Evolutionary conservation across 305 asterid genomes (phyloP), one percentile per base, ranked within the genome.

Genomic region (Solanum chacoense): DNA sequence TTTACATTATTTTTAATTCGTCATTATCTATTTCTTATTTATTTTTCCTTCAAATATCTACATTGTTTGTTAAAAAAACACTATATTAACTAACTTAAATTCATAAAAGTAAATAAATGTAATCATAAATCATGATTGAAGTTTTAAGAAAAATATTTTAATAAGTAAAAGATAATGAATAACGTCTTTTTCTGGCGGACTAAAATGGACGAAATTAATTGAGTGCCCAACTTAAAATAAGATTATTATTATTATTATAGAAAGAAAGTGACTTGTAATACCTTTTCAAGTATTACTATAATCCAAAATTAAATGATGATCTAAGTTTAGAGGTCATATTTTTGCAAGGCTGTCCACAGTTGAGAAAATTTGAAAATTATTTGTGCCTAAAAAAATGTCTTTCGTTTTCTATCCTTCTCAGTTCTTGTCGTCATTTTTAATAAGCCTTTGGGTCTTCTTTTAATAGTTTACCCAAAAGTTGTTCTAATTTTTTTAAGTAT

Each of bases 321-420:
- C 29, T 12, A 26, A 80, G 37, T 40, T 3, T 13, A 80, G 24
- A 80, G 28, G 69, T 26, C 37, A 29, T 14, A 18, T 42, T 80
- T 81, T 45, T 18, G 86, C 71, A 81, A 81, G 86, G 86, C 71
- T 81, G 86, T 81, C 86, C 34, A 81, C 86, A 81, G 69, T 80
- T 80, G 37, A 80, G 69, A 80, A 42, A 80, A 16, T 2, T 28
- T 28, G 6, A 8, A 26, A 69, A 67, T 24, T 67, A 67, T 67
- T 67, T 67, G 18, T 11, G 32, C 16, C 32, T 11, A 24, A 5
- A 24, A 65, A n/a, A 10, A 24, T 0, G 7, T 67, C 1, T 24
- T n/a, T 67, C 32, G 0, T 67, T 67, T 67, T 67, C 7, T 0
- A 11, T 67, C 31, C 4, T 67, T 67, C 18, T 67, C 74, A 24